A percentile compares a stretch with the other conserved stretches of the same genome.
Evolutionary conservation across 768 basidiomycete species (phyloP).

Genomic region (Rubroboletus pulcherrimus): DNA sequence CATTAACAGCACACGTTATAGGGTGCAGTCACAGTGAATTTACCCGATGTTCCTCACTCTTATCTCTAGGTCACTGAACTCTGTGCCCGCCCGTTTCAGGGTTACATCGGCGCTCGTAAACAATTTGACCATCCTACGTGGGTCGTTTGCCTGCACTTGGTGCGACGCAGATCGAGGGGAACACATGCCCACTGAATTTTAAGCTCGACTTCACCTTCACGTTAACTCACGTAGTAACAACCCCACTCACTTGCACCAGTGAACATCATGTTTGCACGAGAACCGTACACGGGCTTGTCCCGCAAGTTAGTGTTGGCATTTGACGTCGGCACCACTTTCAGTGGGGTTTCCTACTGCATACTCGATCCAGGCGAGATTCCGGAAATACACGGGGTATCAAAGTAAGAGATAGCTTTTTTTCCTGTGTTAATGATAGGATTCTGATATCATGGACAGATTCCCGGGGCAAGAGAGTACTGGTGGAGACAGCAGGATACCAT

Average conservation of each 20-base stretch:
- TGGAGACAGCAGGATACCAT: slow-evolving; percentile 41
- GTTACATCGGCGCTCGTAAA: background rate
- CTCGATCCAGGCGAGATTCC: slow-evolving; percentile 34
- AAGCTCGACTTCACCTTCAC: background rate
- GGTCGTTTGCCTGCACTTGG: background rate
- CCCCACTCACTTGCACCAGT: background rate
- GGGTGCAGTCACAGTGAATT: background rate
- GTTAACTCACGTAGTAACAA: background rate
- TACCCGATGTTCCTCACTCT: background rate
- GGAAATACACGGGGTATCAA: slow-evolving; percentile 20
- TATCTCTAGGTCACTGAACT: background rate
- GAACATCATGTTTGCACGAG: slow-evolving; percentile 24
- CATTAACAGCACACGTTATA: background rate
- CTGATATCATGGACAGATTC: slow-evolving; percentile 14
- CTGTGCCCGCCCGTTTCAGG: background rate
- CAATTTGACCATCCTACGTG: background rate
- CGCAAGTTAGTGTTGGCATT: slow-evolving; percentile 33
- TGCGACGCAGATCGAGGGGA: background rate
- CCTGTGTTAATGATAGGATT: background rate
- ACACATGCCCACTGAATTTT: slow-evolving; percentile 3
- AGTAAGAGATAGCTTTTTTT: slow-evolving; percentile 1
- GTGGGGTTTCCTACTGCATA: slow-evolving; percentile 37
- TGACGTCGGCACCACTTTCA: slow-evolving; percentile 34
- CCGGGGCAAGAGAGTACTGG: slow-evolving; percentile 36
- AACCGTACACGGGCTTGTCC: slow-evolving; percentile 32